These are phyloP conservation scores for Microdochium bolleyi DNA, from an alignment of 2,329 filamentous ascomycete genomes.

Conservation along the genomic window DNA sequence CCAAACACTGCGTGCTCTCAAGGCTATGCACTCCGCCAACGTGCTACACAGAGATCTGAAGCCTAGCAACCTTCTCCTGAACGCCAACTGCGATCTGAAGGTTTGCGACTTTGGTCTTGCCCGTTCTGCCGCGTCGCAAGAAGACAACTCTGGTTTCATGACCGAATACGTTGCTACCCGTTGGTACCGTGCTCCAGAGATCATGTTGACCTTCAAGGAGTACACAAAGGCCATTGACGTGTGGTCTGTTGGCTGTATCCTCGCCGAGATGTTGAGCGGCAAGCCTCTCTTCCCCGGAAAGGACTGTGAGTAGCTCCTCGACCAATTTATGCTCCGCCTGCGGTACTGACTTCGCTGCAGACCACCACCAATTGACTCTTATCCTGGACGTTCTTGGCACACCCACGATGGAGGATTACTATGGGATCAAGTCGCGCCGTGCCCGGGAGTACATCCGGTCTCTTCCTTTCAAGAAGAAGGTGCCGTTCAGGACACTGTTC, in stretches of 20 bases:
- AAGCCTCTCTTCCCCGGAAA: slow-evolving; percentile 98
- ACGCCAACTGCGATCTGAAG: slow-evolving; percentile 98
- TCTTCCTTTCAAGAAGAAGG: slow-evolving; percentile 99
- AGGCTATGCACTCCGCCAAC: slow-evolving; percentile 99
- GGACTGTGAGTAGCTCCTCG: slow-evolving; percentile 68
- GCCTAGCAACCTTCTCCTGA: slow-evolving; percentile 91
- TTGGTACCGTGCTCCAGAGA: slow-evolving; percentile 98
- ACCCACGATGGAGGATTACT: slow-evolving; percentile 99
- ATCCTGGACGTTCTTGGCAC: slow-evolving; percentile 97
- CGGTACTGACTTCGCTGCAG: slow-evolving; percentile 44
- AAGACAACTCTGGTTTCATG: slow-evolving; percentile 99
- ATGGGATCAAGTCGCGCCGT: slow-evolving; percentile 97
- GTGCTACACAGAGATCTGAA: slow-evolving; percentile 96
- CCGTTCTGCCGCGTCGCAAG: slow-evolving; percentile 89
- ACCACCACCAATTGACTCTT: slow-evolving; percentile 95
- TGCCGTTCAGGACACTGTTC: slow-evolving; percentile 93
- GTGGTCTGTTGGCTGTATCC: slow-evolving; percentile 96
- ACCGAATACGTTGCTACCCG: slow-evolving; percentile 99
- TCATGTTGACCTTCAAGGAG: slow-evolving; percentile 99
- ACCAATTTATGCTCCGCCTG: no score
- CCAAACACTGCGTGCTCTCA: slow-evolving; percentile 92
- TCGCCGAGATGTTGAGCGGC: slow-evolving; percentile 97
- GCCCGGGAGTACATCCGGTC: slow-evolving; percentile 97
- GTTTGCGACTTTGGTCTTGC: slow-evolving; percentile 98
- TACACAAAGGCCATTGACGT: slow-evolving; percentile 99